phyloP scores from a whole-genome alignment of 1,139 yeast species.

The Blastobotrys indianensis region DNA sequence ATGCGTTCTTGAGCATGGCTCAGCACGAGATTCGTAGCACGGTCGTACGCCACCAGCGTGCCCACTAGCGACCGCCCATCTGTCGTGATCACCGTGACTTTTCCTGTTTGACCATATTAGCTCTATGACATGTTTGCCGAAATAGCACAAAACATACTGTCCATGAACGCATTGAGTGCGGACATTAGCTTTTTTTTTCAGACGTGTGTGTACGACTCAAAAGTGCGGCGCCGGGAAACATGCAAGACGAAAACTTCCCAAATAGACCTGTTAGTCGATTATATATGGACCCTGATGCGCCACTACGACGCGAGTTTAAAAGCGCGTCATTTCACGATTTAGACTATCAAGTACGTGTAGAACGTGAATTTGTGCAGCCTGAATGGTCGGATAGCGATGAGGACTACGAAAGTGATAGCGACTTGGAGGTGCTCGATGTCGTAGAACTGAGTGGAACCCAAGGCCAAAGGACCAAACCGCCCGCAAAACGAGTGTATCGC shows the following conservation, averaged over 20 bases:
- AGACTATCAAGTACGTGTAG: neutral
- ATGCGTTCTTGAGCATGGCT: slow-evolving; percentile 53
- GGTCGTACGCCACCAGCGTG: slow-evolving; percentile 72
- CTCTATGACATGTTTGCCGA: neutral
- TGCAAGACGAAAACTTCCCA: neutral
- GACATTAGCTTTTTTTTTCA: slow-evolving; percentile 23
- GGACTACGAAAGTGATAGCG: neutral
- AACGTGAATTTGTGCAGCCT: neutral
- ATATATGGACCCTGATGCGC: neutral
- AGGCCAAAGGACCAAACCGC: neutral
- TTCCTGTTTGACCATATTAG: slow-evolving; percentile 28
- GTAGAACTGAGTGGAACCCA: neutral
- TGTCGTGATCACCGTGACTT: slow-evolving; percentile 71
- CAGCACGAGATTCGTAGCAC: slow-evolving; percentile 67
- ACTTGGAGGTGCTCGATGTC: neutral
- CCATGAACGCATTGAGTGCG: slow-evolving; percentile 30
- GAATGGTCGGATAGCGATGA: neutral
- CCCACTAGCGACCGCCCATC: slow-evolving; percentile 67
- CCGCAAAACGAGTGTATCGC: slow-evolving; percentile 1
- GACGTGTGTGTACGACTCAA: neutral
- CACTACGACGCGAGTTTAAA: slow-evolving; percentile 4
- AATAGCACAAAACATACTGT: slow-evolving; percentile 27
- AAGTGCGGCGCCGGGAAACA: neutral
- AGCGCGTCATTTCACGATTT: neutral
- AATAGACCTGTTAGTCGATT: no score